Evolutionary conservation across 345 rosid genomes (phyloP), one percentile per base, ranked within the genome.

Genomic region (Hypericum perforatum): DNA sequence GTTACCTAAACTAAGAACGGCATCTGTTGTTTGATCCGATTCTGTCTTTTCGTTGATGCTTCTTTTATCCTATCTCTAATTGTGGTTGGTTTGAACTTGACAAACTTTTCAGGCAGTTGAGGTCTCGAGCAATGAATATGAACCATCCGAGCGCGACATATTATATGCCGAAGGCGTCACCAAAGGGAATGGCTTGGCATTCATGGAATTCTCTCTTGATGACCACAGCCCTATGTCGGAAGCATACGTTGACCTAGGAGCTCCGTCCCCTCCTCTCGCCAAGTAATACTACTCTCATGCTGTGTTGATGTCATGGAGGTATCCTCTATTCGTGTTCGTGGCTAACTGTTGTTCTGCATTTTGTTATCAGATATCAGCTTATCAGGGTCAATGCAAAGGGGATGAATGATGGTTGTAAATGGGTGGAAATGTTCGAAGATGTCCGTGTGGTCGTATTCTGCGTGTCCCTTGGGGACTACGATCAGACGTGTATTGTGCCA

Each of bases 371-470:
- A 70, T 81, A 71, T 61, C 81, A 78, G 62, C 69, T 81, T 7
- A 78, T 81, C 44, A 74, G 82, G 56, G 56, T 78, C 63, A 70
- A 72, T 59, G 58, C 88, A 22, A 78, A 70, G 52, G 88, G 82
- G 52, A 59, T 78, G 68, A 60, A 63, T 37, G 80, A 78, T 11
- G 76, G 82, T 6, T 76, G 78, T 62, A 81, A 81, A 62, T 78
- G 82, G 88, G 64, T 81, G 62, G 82, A 74, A 59, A 81, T 81
- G 88, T 81, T 81, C 53, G 84, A 78, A 72, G 84, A 81, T 7
- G 74, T 70, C 41, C 66, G 82, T 45, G 80, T 71, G 11, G 74
- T 81, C 55, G 68, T 74, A 44, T 78, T 81, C 75, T 78, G 82
- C 14, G 70, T 78, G 41, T 72, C 88, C n/a, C 52, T 81, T 58